Evolutionary conservation across 768 basidiomycete species (phyloP).

Genomic region (Trametes coccinea): DNA sequence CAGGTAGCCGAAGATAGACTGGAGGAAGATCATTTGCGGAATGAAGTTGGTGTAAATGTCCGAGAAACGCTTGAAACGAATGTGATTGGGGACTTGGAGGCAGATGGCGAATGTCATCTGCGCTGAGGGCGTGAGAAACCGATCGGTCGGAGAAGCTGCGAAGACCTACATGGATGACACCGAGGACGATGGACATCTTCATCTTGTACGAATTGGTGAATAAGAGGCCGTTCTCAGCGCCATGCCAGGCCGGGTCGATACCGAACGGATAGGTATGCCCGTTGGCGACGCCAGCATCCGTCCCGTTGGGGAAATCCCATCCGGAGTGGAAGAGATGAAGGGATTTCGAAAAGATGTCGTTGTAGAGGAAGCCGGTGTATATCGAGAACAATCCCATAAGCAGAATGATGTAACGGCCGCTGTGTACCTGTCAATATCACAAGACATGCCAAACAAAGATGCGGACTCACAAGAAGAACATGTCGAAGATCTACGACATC

Average conservation of each 20-base stretch:
- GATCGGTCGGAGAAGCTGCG: not conserved
- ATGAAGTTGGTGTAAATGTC: slow-evolving; percentile 96
- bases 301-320: slow-evolving; percentile 74
- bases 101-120: slow-evolving; percentile 99
- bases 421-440: slow-evolving; percentile 35
- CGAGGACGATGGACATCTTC: slow-evolving; percentile 98
- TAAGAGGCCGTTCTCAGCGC: slow-evolving; percentile 84
- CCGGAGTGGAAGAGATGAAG: slow-evolving; percentile 86
- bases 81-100: slow-evolving; percentile 92
- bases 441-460: slow-evolving; percentile 17
- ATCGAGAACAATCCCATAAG: slow-evolving; percentile 98
- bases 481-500: slow-evolving; percentile 67
- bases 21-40: slow-evolving; percentile 96
- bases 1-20: slow-evolving; percentile 97
- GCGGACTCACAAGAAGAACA: slow-evolving; percentile 86
- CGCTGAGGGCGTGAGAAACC: not conserved
- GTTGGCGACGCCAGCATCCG: slow-evolving; percentile 52
- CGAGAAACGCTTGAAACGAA: slow-evolving; percentile 84
- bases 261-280: slow-evolving; percentile 90
- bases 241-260: slow-evolving; percentile 94
- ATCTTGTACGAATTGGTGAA: slow-evolving; percentile 99
- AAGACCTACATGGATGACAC: slow-evolving; percentile 86
- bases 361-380: slow-evolving; percentile 97
- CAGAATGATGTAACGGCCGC: slow-evolving; percentile 97
- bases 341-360: slow-evolving; percentile 96